Evolutionary conservation across 2,329 filamentous ascomycete genomes (phyloP).

Genomic region (Mycocentrospora acerina): DNA sequence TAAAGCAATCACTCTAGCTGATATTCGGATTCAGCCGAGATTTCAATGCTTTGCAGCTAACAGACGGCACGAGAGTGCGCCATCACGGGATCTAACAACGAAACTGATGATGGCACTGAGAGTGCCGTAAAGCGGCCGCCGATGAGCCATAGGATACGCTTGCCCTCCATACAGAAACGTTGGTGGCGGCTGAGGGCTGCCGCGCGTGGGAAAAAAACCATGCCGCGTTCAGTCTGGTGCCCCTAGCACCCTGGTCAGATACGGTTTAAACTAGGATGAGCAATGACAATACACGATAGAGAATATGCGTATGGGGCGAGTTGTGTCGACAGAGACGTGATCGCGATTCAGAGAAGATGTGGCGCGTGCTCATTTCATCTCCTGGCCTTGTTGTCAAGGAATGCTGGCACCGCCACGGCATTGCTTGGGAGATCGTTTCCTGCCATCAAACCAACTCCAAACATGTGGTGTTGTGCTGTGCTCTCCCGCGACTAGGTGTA

Average conservation of each 20-base stretch:
- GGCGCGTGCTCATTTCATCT: slow-evolving; percentile 25
- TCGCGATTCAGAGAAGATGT: slow-evolving; percentile 11
- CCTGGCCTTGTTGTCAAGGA: slow-evolving; percentile 24
- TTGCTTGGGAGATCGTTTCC: slow-evolving; percentile 7
- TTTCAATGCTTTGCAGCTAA: no score
- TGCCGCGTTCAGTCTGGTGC: slow-evolving; percentile 26
- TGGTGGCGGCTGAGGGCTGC: slow-evolving; percentile 32
- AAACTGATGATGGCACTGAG: slow-evolving; percentile 10
- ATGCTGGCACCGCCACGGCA: slow-evolving; percentile 25
- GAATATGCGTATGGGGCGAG: slow-evolving; percentile 16
- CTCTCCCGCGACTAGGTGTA: slow-evolving; percentile 15
- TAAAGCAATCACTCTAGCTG: no score
- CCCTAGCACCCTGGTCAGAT: slow-evolving; percentile 26
- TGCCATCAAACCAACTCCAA: slow-evolving; percentile 2
- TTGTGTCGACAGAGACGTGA: slow-evolving; percentile 20
- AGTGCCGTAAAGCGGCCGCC: slow-evolving; percentile 16
- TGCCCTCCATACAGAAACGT: slow-evolving; percentile 24
- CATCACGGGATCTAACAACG: no score
- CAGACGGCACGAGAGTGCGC: no score
- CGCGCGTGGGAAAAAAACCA: slow-evolving; percentile 25
- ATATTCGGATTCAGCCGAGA: no score
- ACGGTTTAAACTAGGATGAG: slow-evolving; percentile 17
- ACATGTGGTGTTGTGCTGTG: slow-evolving; percentile 16
- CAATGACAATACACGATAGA: slow-evolving; percentile 21
- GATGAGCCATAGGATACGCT: slow-evolving; percentile 16